These are phyloP conservation scores for Umbelopsis sp. DNA, from an alignment of 371 early-diverging fungal species.

Conservation along the genomic window DNA sequence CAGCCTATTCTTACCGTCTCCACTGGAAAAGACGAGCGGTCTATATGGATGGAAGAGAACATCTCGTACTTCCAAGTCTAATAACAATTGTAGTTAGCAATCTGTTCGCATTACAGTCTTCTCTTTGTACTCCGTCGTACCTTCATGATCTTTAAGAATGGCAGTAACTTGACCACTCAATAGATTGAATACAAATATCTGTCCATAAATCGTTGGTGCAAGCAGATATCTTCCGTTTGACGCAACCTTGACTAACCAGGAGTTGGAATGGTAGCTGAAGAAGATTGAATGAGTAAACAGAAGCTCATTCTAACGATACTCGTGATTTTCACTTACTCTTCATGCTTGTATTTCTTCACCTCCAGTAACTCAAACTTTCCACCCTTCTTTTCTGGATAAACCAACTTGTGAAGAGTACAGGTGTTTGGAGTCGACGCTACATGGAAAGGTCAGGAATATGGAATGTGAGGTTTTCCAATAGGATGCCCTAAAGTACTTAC, in stretches of 20 bases:
- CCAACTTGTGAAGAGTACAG: slow-evolving; percentile 77
- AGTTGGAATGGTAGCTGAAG: slow-evolving; percentile 81
- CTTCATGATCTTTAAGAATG: slow-evolving; percentile 80
- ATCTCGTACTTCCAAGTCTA: slow-evolving; percentile 88
- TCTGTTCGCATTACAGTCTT: neutral
- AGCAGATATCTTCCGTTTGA: slow-evolving; percentile 84
- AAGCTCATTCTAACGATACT: neutral
- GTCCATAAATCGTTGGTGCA: slow-evolving; percentile 88
- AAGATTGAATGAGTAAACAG: neutral
- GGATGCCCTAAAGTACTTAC: slow-evolving; percentile 45
- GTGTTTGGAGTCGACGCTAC: slow-evolving; percentile 82
- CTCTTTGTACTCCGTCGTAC: slow-evolving; percentile 33
- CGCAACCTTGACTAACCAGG: slow-evolving; percentile 88
- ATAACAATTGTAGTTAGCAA: neutral
- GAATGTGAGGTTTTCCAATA: neutral
- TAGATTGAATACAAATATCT: slow-evolving; percentile 81
- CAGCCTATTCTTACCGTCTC: slow-evolving; percentile 65
- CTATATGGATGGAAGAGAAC: slow-evolving; percentile 87
- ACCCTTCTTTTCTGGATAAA: slow-evolving; percentile 72
- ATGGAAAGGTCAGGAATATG: neutral
- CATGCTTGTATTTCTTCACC: slow-evolving; percentile 72
- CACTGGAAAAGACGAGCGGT: slow-evolving; percentile 79
- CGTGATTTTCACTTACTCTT: slow-evolving; percentile 57
- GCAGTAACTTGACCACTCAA: slow-evolving; percentile 73
- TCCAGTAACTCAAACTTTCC: slow-evolving; percentile 73